Evolutionary conservation across 1,284 basidiomycete species (phyloP), one percentile per base, ranked within the genome.

Genomic region (Tilletia setariae): DNA sequence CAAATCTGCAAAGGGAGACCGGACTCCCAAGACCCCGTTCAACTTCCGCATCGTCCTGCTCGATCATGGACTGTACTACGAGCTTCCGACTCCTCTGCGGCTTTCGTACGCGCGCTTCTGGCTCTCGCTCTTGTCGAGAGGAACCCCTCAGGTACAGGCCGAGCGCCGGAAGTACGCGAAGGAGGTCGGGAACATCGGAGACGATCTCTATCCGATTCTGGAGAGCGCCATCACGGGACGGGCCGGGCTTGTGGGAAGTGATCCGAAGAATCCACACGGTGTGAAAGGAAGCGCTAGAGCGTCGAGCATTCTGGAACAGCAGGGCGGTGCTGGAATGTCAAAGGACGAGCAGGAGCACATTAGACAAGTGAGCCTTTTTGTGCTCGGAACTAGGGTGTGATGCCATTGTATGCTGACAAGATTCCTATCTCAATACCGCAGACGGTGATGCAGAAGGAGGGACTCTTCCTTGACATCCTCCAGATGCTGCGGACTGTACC

Each of bases 41-140:
- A 81, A 82, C 70, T 81, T 82, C 63, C 78, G 81, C 53, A 75
- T 81, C 25, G 81, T 82, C 2, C 73, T 82, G 11, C 74, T 82
- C 51, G 80, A 82, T 63, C 79, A 81, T 63, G 80, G 80, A 40
- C 74, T 82, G 15, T 81, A 80, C 71, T 82, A 81, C 71, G 80
- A 80, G 70, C 81, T 82, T 62, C 77, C 79, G 46, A 71, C 74
- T 40, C 71, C 77, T 51, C 67, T 82, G 25, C 74, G 80, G 35
- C 73, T 76, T 63, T 79, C 81, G 67, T 82, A 82, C 53, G 80
- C 80, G 21, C 67, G 79, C 19, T 82, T 82, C 69, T 82, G 80
- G 80, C 77, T 82, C 16, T 71, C 75, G 42, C 71, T 82, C 2
- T 73, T 82, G 61, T 78, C 76, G 59, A 74, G 70, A 9, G 67